Conservation (phyloP, 257 asterid species). For the Nicotiana attenuata region DNA sequence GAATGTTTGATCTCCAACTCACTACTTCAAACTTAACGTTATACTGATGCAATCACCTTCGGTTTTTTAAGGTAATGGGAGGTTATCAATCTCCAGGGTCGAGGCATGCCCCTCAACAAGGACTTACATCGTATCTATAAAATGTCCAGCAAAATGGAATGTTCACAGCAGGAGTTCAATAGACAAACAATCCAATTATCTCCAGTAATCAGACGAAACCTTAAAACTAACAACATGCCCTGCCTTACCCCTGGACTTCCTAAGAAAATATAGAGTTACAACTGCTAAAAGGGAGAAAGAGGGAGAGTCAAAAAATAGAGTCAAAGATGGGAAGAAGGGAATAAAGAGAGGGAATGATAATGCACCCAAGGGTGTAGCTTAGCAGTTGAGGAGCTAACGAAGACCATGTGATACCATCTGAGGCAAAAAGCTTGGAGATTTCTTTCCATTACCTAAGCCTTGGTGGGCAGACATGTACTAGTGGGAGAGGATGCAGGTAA, state of each 20-base stretch:
- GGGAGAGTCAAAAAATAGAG: background rate
- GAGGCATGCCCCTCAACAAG: background rate
- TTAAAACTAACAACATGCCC: background rate
- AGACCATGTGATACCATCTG: background rate
- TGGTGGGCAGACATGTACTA: too few species aligned
- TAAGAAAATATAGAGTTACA: background rate
- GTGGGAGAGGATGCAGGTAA: background rate
- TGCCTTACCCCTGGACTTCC: background rate
- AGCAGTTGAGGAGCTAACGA: background rate
- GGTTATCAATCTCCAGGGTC: background rate
- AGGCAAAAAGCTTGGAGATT: background rate
- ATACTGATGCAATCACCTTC: background rate
- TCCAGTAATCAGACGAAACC: background rate
- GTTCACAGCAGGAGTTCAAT: constrained; percentile 4
- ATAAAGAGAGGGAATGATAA: background rate
- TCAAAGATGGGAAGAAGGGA: background rate
- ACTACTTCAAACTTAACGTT: background rate
- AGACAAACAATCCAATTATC: background rate
- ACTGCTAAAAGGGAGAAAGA: background rate
- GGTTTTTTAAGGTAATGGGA: background rate
- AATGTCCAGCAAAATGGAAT: background rate
- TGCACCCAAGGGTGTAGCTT: background rate
- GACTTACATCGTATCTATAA: background rate
- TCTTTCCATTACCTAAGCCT: background rate
- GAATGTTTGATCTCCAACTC: background rate